Evolutionary conservation across 2,329 filamentous ascomycete species (phyloP), one percentile per base, ranked within the genome.

Genomic region (Capronia epimyces): DNA sequence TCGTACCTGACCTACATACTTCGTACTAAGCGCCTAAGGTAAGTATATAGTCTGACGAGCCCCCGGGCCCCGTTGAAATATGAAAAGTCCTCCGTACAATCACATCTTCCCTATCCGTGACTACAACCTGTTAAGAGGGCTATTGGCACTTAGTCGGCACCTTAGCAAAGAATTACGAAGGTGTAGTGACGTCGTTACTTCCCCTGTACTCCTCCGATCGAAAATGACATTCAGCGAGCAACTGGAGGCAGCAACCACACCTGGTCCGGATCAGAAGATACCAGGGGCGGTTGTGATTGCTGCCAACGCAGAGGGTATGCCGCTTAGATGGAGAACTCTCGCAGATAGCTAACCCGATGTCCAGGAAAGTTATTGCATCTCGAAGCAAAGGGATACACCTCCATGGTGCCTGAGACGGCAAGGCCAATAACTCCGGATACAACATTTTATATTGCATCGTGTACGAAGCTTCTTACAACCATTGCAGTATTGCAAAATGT

Each of bases 181-280:
- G 6, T 27, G 25, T 27, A 6, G 5, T 27, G 25, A 10, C 25
- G 5, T 27, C 25, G 10, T 27, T 10, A 27, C 25, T 27, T n/a
- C n/a, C 25, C 25, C 25, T 27, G 25, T 10, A 10, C 25, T 27
- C 25, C 10, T 16, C 15, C 13, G 18, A 40, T 12, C 9, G 27
- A 34, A 50, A 15, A 56, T 56, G 53, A 22, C 62, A 81, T 95
- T 89, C 88, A 87, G 97, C 66, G 85, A 87, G 64, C 88, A 80
- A 37, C 82, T 89, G 46, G 72, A 68, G 55, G 29, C 46, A 73
- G 74, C 7, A 25, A 49, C 45, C 12, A 45, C 31, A 3, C 48
- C 46, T 32, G 48, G 54, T n/a, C 39, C 54, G 7, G 27, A 27
- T 45, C 44, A 43, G 13, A 55, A 43, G 24, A 40, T 57, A 29